Evolutionary conservation across 2,329 filamentous ascomycete genomes (phyloP).

Genomic region (Alternaria gansuensis): DNA sequence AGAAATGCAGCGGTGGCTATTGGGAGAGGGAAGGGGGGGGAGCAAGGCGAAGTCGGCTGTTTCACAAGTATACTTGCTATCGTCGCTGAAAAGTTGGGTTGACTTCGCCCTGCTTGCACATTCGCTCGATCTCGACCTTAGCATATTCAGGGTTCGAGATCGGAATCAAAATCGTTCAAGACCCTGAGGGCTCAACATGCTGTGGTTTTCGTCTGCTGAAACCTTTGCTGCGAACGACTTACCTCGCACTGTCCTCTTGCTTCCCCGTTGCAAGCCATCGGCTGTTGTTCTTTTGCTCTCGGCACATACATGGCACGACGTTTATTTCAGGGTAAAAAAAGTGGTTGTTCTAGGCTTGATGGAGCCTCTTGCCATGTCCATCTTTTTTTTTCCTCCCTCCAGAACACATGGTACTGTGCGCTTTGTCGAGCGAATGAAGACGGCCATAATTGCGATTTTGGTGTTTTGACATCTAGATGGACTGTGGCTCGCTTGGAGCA

Average conservation of each 20-base stretch:
- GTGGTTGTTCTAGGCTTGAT: not conserved
- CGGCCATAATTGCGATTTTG: not conserved
- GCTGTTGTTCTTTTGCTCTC: not conserved
- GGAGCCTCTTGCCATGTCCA: not conserved
- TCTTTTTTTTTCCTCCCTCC: slow-evolving; percentile 1
- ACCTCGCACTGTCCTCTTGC: slow-evolving; percentile 7
- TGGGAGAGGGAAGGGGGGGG: not conserved
- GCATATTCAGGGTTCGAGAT: not conserved
- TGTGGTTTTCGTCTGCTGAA: not conserved
- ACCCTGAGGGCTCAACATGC: not conserved
- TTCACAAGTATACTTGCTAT: slow-evolving; percentile 5
- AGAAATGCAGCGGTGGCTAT: not conserved
- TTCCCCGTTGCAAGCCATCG: slow-evolving; percentile 1
- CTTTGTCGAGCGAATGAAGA: slow-evolving; percentile 1
- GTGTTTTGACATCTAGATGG: not conserved
- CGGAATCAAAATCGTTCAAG: slow-evolving; percentile 1
- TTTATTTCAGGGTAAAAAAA: slow-evolving; percentile 1
- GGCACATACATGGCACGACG: not conserved
- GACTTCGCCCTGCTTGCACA: not conserved
- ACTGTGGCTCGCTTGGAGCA: slow-evolving; percentile 1
- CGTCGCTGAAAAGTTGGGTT: not conserved
- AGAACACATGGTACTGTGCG: slow-evolving; percentile 10
- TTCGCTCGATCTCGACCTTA: not conserved
- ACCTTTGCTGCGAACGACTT: slow-evolving; percentile 7
- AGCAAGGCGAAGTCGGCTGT: not conserved